Evolutionary conservation across 331 rosid species (phyloP), one percentile per base, ranked within the genome.

Genomic region (Spiraea crenata): DNA sequence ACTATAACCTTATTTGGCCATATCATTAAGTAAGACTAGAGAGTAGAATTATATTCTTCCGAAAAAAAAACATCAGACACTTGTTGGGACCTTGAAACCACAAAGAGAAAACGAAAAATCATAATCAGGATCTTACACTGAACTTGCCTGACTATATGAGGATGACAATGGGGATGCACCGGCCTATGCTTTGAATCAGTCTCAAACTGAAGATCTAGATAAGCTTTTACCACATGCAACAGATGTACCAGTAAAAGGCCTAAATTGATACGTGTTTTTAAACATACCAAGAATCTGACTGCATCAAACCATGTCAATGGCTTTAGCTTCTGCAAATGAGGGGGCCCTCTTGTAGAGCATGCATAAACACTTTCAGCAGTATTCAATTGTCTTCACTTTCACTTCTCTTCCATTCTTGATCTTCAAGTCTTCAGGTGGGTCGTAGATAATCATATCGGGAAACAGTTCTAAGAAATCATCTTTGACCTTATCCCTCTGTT

Each of bases 381-480:
- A 62, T 73, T 45, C 73, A 64, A 51, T 81, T 82, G 72, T 84
- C 76, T 57, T 47, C 72, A 50, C 77, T 78, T 38, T 73, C 71
- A 25, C 31, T 25, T 31, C 31, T 73, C 17, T 47, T 69, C 77
- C 73, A 57, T 50, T 82, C 87, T 65, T 77, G 65, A 81, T 82
- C 85, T n/a, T 86, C 92, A 71, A 84, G 65, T 89, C 98, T 68
- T 86, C 98, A 7, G 95, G 96, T 34, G 89, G 92, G 79, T 92
- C 98, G 38, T 92, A 92, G 65, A 92, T 81, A 25, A 89, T 79
- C 91, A 92, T 92, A 83, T 67, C 79, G 0, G 98, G 98, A 79
- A 89, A 92, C 70, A 90, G 79, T 79, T 86, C 95, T 80, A 89
- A 79, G 76, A 88, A 92, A 69, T 92, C 91, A 64, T 85, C 84